These are phyloP conservation scores for Salix udensis DNA, from an alignment of 345 rosid species.

Conservation along the genomic window DNA sequence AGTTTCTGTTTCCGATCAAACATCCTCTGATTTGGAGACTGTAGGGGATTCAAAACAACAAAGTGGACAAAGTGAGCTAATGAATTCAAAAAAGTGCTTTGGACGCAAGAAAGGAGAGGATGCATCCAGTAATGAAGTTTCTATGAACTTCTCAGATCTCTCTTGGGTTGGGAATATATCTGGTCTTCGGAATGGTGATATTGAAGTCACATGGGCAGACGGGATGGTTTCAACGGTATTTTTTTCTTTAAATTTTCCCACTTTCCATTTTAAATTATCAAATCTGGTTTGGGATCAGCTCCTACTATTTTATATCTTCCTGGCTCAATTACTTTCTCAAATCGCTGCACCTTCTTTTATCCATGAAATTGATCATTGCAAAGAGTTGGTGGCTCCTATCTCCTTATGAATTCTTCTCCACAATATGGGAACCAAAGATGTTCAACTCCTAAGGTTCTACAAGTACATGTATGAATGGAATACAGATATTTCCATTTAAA, in stretches of 20 bases:
- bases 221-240: constrained; percentile 89
- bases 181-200: constrained; percentile 87
- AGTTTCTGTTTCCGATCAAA: constrained; percentile 41
- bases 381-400: not conserved
- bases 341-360: not conserved
- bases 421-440: not conserved
- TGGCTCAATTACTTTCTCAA: not conserved
- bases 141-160: constrained; percentile 47
- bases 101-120: constrained; percentile 36
- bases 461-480: not conserved
- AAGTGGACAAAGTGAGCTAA: constrained; percentile 24
- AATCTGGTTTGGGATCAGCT: not conserved
- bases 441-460: not conserved
- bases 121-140: constrained; percentile 33
- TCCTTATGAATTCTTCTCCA: not conserved
- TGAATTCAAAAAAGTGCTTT: constrained; percentile 28
- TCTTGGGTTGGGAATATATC: constrained; percentile 98
- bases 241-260: not conserved
- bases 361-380: not conserved
- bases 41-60: constrained; percentile 36
- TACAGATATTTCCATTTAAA: not conserved
- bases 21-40: constrained; percentile 31
- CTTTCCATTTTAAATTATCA: not conserved
- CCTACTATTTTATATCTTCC: not conserved
- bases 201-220: constrained; percentile 98